phyloP scores from a whole-genome alignment of 1,139 yeast genomes.

The Pichia cactophila region DNA sequence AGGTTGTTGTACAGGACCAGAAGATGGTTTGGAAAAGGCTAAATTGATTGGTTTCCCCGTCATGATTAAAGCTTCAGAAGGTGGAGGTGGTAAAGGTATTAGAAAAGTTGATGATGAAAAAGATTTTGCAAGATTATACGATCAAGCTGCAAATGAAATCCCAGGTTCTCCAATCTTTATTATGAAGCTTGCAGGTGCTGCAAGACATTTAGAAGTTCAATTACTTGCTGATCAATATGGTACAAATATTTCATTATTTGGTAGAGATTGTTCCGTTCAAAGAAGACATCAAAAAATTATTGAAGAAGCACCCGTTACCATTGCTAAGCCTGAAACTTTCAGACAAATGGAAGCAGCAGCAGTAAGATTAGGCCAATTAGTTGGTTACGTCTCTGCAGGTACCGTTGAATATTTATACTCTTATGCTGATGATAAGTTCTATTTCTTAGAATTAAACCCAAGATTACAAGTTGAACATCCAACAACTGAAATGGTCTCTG shows the following conservation, averaged over 20 bases:
- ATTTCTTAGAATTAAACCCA: conserved; percentile 93
- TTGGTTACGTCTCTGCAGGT: conserved; percentile 98
- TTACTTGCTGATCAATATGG: conserved; percentile 93
- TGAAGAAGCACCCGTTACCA: conserved; percentile 94
- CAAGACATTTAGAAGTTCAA: conserved; percentile 94
- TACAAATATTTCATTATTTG: conserved; percentile 85
- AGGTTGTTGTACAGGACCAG: conserved; percentile 84
- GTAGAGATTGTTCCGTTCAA: conserved; percentile 96
- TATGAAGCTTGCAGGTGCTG: conserved; percentile 91
- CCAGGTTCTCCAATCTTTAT: conserved; percentile 95
- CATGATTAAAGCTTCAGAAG: conserved; percentile 96
- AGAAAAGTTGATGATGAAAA: conserved; percentile 80
- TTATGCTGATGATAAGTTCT: conserved; percentile 87
- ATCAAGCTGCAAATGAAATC: conserved; percentile 89
- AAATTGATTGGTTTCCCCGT: conserved; percentile 87
- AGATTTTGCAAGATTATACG: conserved; percentile 61
- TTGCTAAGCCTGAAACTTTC: conserved; percentile 83
- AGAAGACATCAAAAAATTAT: conserved; percentile 96
- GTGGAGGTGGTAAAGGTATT: conserved; percentile 99
- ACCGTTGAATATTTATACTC: conserved; percentile 96
- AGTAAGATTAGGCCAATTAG: conserved; percentile 89
- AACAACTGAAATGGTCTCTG: conserved; percentile 98
- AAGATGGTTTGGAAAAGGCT: conserved; percentile 83
- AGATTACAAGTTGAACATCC: conserved; percentile 99
- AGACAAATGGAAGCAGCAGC: conserved; percentile 93